Base-by-base conservation (phyloP, 2,329 filamentous ascomycete genomes). In the Tolypocladium ovalisporum region DNA sequence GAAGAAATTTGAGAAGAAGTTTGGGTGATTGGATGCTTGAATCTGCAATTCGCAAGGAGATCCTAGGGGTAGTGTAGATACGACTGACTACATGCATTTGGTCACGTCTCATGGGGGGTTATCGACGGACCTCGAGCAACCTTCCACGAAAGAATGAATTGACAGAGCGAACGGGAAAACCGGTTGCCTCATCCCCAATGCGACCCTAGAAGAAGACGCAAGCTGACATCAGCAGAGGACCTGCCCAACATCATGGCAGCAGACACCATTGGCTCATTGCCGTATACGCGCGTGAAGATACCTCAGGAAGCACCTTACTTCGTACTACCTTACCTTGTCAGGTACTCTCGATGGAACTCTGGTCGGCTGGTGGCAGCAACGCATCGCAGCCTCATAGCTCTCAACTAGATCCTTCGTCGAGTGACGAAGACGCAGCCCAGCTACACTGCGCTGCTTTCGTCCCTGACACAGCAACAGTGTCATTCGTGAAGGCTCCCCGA, bases 1-100 rank as follows among this genome's bases (percentile, higher is more conserved):
- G 62, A 90, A 87, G 79, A 89, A 86, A 73, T 79, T 91, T 70
- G 88, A 91, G 75, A 90, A 89, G 82, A 88, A 84, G 68, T 85
- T 87, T 72, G 79, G 78, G 0, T 84, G 69, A 54, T 29, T 49
- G 19, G 3, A n/a, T n/a, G 27, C 27, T 12, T 32, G 54, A 10
- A 3, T 19, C 5, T 8, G 52, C 22, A 39, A 19, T 15, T 17
- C 22, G 42, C 24, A n/a, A n/a, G n/a, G n/a, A n/a, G n/a, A n/a
- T n/a, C n/a, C n/a, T n/a, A n/a, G n/a, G n/a, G n/a, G n/a, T n/a
- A n/a, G n/a, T n/a, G n/a, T n/a, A n/a, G n/a, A n/a, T n/a, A n/a
- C n/a, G n/a, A n/a, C n/a, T n/a, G n/a, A n/a, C n/a, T n/a, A n/a
- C n/a, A n/a, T n/a, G n/a, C n/a, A n/a, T n/a, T 42, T 42, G 24